These are phyloP conservation scores for Cairneyella variabilis DNA, from an alignment of 495 filamentous ascomycete genomes.

Conservation along the genomic window DNA sequence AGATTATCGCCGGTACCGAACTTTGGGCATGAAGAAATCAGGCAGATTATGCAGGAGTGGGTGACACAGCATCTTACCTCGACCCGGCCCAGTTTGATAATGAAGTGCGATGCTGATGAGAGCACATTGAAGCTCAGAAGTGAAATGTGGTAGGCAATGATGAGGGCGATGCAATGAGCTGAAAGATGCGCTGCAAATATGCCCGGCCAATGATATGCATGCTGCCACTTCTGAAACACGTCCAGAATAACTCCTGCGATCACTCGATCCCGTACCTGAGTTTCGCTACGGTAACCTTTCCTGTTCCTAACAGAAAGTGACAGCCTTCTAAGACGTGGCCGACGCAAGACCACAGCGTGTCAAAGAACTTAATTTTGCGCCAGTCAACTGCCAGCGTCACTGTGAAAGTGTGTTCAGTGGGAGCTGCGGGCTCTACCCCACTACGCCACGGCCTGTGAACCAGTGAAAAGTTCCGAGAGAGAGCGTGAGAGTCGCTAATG, in stretches of 20 bases:
- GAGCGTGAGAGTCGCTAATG: neutral
- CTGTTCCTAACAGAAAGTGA: neutral
- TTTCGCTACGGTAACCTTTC: neutral
- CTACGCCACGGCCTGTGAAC: conserved; percentile 1
- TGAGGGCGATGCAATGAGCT: neutral
- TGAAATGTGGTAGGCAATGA: too few relatives aligned
- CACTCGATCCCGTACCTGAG: neutral
- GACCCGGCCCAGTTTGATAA: neutral
- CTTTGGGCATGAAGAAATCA: neutral
- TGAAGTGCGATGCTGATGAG: too few relatives aligned
- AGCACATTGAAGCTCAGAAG: too few relatives aligned
- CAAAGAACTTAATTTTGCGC: neutral
- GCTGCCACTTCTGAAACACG: neutral
- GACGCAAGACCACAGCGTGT: neutral
- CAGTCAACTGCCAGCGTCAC: neutral
- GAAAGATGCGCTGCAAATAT: neutral
- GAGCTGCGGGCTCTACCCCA: neutral
- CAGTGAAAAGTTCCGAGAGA: neutral
- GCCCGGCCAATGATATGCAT: too few relatives aligned
- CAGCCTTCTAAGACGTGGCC: too few relatives aligned
- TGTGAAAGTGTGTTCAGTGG: neutral
- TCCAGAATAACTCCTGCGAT: neutral
- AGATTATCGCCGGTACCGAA: conserved; percentile 3
- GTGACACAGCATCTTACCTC: neutral
- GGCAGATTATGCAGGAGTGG: neutral